phyloP scores from a whole-genome alignment of 2,329 filamentous ascomycete species.

The Cladosporium oxysporum region DNA sequence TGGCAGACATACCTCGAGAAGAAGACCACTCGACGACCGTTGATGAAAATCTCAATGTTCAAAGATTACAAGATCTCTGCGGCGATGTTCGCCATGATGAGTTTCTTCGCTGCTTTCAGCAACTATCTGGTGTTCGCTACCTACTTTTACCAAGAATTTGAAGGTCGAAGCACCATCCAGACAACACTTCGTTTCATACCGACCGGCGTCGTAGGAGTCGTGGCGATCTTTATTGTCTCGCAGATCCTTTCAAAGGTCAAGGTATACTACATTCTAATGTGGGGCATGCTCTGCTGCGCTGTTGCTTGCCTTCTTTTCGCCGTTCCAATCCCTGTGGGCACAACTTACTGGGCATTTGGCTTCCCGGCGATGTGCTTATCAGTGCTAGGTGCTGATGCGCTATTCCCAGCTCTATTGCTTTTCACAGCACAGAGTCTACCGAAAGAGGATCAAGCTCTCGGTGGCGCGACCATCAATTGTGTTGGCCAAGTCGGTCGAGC shows the following conservation, averaged over 20 bases:
- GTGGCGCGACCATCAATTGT: constrained; percentile 68
- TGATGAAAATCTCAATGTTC: constrained; percentile 70
- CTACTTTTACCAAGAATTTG: constrained; percentile 69
- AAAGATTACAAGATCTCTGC: constrained; percentile 60
- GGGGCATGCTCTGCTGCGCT: constrained; percentile 59
- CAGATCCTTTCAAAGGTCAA: constrained; percentile 60
- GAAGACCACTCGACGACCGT: constrained; percentile 51
- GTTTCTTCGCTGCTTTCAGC: constrained; percentile 70
- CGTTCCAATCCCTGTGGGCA: constrained; percentile 60
- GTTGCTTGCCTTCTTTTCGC: constrained; percentile 63
- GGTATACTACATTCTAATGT: constrained; percentile 58
- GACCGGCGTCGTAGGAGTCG: constrained; percentile 60
- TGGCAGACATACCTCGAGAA: constrained; percentile 65
- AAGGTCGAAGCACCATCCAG: constrained; percentile 61
- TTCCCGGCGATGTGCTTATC: constrained; percentile 66
- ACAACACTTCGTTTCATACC: constrained; percentile 70
- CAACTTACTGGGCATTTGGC: constrained; percentile 67
- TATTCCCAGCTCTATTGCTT: constrained; percentile 66
- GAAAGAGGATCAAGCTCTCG: constrained; percentile 65
- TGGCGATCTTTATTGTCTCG: constrained; percentile 59
- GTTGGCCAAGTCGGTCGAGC: constrained; percentile 66
- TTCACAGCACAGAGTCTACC: constrained; percentile 66
- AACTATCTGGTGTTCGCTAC: constrained; percentile 68
- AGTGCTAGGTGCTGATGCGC: constrained; percentile 66
- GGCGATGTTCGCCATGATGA: constrained; percentile 64